Percentiles rank a stretch among this genome's conserved stretches.
phyloP scores from a whole-genome alignment of 495 filamentous ascomycete genomes.

The Penicillium longicatenatum region DNA sequence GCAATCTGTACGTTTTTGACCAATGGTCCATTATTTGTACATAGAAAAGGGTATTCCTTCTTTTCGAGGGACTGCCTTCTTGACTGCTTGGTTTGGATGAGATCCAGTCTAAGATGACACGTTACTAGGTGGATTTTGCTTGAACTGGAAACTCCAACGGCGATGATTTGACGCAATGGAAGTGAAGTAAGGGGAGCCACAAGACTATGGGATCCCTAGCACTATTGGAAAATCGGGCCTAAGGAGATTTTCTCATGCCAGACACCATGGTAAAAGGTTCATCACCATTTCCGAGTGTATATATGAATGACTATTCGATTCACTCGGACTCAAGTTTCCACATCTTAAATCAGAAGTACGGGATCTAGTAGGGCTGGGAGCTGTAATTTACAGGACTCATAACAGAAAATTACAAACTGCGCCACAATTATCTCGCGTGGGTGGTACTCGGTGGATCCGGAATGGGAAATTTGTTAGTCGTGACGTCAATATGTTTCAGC shows the following conservation, averaged over 20 bases:
- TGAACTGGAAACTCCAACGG: background rate
- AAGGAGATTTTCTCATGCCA: background rate
- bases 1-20: too few relatives aligned
- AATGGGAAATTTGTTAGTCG: constrained; percentile 16
- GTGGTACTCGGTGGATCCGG: constrained; percentile 14
- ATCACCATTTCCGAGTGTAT: background rate
- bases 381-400: constrained; percentile 3
- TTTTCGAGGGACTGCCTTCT: too few relatives aligned
- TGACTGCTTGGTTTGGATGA: too few relatives aligned
- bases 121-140: background rate
- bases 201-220: background rate
- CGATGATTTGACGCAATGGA: background rate
- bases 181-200: background rate
- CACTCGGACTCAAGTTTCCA: background rate
- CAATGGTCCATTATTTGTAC: too few relatives aligned
- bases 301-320: background rate
- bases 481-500: constrained; percentile 33
- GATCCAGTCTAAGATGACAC: background rate
- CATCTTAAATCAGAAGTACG: background rate
- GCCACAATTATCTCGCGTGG: constrained; percentile 18
- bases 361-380: background rate
- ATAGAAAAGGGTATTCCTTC: too few relatives aligned
- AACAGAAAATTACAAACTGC: constrained; percentile 10
- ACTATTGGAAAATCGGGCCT: background rate
- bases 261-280: background rate